These are phyloP conservation scores for Zanthoxylum bungeanum DNA, from an alignment of 345 rosid genomes.

Conservation along the genomic window DNA sequence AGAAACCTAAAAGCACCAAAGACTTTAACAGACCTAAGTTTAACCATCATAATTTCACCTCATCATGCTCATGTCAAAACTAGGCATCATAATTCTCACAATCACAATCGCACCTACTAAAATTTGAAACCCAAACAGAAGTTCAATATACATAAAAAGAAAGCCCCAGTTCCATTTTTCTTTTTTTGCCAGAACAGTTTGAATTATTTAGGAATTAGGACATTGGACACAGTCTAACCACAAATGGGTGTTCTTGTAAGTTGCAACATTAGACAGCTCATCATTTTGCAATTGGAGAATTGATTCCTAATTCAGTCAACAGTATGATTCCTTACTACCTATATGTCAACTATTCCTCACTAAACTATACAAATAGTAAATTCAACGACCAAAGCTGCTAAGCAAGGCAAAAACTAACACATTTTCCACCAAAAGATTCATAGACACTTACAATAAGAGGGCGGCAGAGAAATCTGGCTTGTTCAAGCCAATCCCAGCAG, in stretches of 20 bases:
- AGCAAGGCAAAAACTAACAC: not conserved
- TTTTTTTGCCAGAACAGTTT: not conserved
- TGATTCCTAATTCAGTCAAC: not conserved
- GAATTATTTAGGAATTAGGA: not conserved
- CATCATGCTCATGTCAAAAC: not conserved
- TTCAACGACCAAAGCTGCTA: not conserved
- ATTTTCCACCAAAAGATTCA: not conserved
- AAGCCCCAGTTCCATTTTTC: not conserved
- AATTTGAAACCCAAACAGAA: not conserved
- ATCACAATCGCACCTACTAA: not conserved
- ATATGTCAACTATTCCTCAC: not conserved
- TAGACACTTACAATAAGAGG: constrained; percentile 56
- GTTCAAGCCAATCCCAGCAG: constrained; percentile 66
- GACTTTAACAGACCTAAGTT: not conserved
- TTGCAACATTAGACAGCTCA: not conserved
- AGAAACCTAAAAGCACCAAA: not conserved
- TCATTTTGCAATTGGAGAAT: not conserved
- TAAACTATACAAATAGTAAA: not conserved
- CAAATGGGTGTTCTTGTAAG: too few species aligned
- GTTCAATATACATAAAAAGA: not conserved
- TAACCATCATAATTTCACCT: not conserved
- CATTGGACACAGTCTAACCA: not conserved
- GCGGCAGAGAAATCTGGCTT: constrained; percentile 63
- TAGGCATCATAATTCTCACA: not conserved
- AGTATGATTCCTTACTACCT: not conserved